A percentile compares a stretch with the other conserved stretches of the same genome.
Evolutionary conservation across 257 asterid genomes (phyloP).

Genomic region (Lantana camara): DNA sequence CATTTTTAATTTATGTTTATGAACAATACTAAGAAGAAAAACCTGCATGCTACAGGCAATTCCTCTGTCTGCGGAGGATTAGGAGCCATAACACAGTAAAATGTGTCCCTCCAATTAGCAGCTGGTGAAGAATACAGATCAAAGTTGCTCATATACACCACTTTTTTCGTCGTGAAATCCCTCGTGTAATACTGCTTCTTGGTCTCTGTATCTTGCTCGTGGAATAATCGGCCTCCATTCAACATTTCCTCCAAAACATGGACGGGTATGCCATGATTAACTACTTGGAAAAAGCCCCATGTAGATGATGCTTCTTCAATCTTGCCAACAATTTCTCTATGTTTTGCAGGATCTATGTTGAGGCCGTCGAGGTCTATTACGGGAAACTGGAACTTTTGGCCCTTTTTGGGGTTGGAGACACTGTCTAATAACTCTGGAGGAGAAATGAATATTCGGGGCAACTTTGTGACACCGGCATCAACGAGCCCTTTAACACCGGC

Average conservation of each 20-base stretch:
- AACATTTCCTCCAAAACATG: constrained; percentile 25
- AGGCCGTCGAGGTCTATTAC: constrained; percentile 34
- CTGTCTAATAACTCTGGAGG: neutral
- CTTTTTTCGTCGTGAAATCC: constrained; percentile 18
- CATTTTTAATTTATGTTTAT: too few relatives aligned
- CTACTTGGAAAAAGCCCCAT: constrained; percentile 40
- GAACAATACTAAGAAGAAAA: neutral
- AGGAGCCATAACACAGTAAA: constrained; percentile 31
- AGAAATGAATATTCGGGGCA: constrained; percentile 33
- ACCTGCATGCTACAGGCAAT: constrained; percentile 24
- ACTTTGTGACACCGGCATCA: constrained; percentile 29
- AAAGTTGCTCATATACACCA: constrained; percentile 30
- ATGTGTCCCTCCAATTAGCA: constrained; percentile 48
- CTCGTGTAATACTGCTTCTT: constrained; percentile 41
- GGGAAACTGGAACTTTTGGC: constrained; percentile 9
- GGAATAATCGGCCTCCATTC: constrained; percentile 29
- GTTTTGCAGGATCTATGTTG: constrained; percentile 1
- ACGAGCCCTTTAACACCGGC: constrained; percentile 42
- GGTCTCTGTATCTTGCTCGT: constrained; percentile 34
- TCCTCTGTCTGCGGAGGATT: constrained; percentile 22
- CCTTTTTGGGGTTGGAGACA: neutral
- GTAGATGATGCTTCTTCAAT: constrained; percentile 23
- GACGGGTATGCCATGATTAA: constrained; percentile 38
- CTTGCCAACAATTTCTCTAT: constrained; percentile 16
- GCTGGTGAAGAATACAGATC: constrained; percentile 34